Conservation (phyloP, 352 stramenopile genomes). For the Pythium coloratum region DNA sequence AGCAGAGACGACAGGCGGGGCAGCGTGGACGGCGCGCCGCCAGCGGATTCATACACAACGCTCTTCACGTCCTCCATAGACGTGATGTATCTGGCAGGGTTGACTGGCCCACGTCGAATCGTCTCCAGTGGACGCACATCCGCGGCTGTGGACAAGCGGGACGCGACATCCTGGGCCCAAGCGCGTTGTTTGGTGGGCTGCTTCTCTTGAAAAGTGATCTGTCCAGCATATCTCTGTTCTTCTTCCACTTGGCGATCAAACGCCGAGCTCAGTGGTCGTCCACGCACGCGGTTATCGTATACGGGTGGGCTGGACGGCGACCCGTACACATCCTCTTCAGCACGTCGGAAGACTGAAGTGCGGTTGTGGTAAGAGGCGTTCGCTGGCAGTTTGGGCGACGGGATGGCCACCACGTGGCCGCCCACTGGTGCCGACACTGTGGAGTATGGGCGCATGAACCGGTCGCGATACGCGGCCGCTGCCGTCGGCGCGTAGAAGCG, state of each 20-base stretch:
- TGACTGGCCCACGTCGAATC: not conserved
- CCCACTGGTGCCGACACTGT: constrained; percentile 24
- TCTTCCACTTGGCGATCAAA: constrained; percentile 5
- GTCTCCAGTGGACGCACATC: not conserved
- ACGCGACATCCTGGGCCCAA: constrained; percentile 5
- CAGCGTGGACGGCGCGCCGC: constrained; percentile 12
- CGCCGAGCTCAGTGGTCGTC: not conserved
- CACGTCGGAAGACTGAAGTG: constrained; percentile 1
- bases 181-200: not conserved
- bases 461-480: constrained; percentile 23
- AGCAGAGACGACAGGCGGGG: constrained; percentile 25
- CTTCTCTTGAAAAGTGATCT: constrained; percentile 12
- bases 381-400: constrained; percentile 1
- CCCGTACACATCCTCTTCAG: not conserved
- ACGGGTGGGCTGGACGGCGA: not conserved
- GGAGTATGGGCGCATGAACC: constrained; percentile 31
- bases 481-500: constrained; percentile 22
- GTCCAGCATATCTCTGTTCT: constrained; percentile 8
- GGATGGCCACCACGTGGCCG: not conserved
- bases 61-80: constrained; percentile 2
- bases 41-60: not conserved
- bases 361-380: not conserved
- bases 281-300: constrained; percentile 20
- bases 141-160: not conserved
- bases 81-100: not conserved